Conservation (phyloP, 345 rosid species). For the Salix purpurea region DNA sequence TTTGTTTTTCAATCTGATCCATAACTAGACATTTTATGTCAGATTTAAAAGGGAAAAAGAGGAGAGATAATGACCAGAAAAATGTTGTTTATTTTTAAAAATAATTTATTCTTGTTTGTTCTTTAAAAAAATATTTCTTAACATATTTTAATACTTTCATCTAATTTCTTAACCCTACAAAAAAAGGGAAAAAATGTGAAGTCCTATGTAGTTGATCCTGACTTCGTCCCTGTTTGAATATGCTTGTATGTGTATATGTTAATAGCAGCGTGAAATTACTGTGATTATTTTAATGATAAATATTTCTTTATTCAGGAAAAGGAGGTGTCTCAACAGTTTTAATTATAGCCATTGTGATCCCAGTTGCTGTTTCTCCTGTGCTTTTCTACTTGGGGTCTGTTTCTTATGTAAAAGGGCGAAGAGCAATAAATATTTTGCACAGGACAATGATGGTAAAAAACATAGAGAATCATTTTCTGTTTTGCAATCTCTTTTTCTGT, state of each 20-base stretch:
- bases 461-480: too few relatives aligned
- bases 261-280: background rate
- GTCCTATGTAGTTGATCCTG: background rate
- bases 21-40: too few relatives aligned
- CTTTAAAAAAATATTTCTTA: background rate
- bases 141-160: too few relatives aligned
- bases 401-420: conserved; percentile 28
- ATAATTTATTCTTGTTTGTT: too few relatives aligned
- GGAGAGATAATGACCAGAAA: too few relatives aligned
- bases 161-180: too few relatives aligned
- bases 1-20: too few relatives aligned
- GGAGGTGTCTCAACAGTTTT: conserved; percentile 13
- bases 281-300: too few relatives aligned
- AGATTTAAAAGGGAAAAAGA: too few relatives aligned
- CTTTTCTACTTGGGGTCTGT: conserved; percentile 25
- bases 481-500: too few relatives aligned
- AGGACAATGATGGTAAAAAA: conserved; percentile 7
- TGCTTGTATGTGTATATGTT: background rate
- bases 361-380: conserved; percentile 17
- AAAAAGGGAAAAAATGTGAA: too few relatives aligned
- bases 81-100: too few relatives aligned
- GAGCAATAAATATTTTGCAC: conserved; percentile 19
- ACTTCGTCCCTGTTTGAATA: background rate
- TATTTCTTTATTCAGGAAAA: conserved; percentile 20
- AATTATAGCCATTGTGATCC: conserved; percentile 31